phyloP scores from a whole-genome alignment of 768 basidiomycete species.

The Pulveroboletus sp. region DNA sequence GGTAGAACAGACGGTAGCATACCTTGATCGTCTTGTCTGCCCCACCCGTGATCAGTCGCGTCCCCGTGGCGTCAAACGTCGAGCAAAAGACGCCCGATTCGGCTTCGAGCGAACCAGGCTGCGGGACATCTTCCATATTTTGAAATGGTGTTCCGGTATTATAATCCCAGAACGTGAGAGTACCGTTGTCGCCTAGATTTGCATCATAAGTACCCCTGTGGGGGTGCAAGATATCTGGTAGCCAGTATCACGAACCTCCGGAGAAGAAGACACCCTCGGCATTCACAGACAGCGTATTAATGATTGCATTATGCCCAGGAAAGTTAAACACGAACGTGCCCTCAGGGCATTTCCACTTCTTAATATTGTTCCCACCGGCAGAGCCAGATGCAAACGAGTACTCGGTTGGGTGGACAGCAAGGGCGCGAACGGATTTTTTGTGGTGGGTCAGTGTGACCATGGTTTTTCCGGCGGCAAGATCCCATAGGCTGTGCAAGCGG shows the following conservation, averaged over 20 bases:
- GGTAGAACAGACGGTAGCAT: slow-evolving; percentile 18
- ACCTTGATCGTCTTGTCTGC: slow-evolving; percentile 99
- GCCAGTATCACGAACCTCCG: slow-evolving; percentile 52
- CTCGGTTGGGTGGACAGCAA: slow-evolving; percentile 94
- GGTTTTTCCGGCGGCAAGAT: slow-evolving; percentile 95
- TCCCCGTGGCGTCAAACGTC: slow-evolving; percentile 94
- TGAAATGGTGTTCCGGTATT: slow-evolving; percentile 93
- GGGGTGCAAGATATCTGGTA: background rate
- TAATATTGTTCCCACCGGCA: slow-evolving; percentile 99
- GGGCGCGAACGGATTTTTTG: slow-evolving; percentile 93
- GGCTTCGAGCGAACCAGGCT: slow-evolving; percentile 96
- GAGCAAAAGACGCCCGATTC: slow-evolving; percentile 97
- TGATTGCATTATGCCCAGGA: slow-evolving; percentile 92
- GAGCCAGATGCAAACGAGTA: slow-evolving; percentile 95
- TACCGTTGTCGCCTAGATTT: slow-evolving; percentile 79
- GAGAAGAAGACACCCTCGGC: slow-evolving; percentile 96
- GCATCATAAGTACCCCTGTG: background rate
- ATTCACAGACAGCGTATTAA: slow-evolving; percentile 93
- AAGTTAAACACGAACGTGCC: slow-evolving; percentile 97
- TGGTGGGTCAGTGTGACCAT: slow-evolving; percentile 98
- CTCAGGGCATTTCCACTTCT: slow-evolving; percentile 99
- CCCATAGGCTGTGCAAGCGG: slow-evolving; percentile 68
- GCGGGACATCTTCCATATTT: slow-evolving; percentile 87
- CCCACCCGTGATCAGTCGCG: slow-evolving; percentile 89
- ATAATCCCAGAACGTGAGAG: slow-evolving; percentile 92